Evolutionary conservation across 2,329 filamentous ascomycete genomes (phyloP).

Genomic region (Dactylellina leptospora): DNA sequence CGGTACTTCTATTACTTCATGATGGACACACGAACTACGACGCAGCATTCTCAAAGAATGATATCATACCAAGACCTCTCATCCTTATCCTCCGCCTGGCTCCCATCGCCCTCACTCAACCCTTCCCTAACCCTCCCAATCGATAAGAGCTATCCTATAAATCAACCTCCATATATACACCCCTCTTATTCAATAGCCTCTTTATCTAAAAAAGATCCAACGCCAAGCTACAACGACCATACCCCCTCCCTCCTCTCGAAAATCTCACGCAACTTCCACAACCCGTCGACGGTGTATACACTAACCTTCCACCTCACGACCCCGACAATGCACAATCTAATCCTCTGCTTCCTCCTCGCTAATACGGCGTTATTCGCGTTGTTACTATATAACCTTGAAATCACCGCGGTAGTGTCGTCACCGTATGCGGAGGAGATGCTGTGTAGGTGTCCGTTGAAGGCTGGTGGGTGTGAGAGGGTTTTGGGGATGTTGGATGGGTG

Average conservation of each 20-base stretch:
- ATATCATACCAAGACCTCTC: background rate
- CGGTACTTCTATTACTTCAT: no score
- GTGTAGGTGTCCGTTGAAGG: constrained; percentile 6
- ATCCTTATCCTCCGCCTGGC: background rate
- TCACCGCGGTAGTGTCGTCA: background rate
- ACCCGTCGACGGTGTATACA: no score
- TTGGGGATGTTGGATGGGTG: background rate
- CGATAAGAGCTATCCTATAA: background rate
- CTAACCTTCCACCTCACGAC: no score
- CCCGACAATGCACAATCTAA: background rate
- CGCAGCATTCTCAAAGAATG: background rate
- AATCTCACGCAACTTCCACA: no score
- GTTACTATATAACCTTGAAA: constrained; percentile 18
- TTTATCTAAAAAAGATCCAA: no score
- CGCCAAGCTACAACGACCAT: no score
- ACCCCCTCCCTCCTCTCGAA: no score
- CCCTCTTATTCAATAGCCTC: no score
- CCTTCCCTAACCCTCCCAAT: background rate
- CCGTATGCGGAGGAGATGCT: background rate
- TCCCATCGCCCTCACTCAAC: background rate
- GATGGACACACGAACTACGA: no score
- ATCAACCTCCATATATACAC: no score
- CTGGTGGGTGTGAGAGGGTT: background rate
- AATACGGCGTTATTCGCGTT: constrained; percentile 29
- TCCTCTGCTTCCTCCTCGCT: constrained; percentile 16